Conservation (phyloP, 495 filamentous ascomycete species). For the Talaromyces ruber region DNA sequence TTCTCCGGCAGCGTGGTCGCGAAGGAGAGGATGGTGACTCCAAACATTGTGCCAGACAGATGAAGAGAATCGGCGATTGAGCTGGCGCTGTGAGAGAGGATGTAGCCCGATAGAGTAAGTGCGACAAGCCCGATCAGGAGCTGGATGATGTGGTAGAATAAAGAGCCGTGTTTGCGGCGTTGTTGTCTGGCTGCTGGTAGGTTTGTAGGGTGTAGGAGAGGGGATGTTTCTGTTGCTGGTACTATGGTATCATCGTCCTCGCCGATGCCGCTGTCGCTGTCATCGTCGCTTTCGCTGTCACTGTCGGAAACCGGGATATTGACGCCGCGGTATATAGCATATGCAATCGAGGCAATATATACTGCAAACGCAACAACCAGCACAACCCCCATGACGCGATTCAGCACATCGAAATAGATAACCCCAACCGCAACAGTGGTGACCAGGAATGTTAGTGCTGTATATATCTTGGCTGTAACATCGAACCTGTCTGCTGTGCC, state of each 20-base stretch:
- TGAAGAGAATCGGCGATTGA: slow-evolving; percentile 27
- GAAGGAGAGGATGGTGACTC: slow-evolving; percentile 44
- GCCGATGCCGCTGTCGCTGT: slow-evolving; percentile 4
- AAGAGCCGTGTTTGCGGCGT: slow-evolving; percentile 2
- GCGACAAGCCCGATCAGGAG: slow-evolving; percentile 40
- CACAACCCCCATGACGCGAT: slow-evolving; percentile 24
- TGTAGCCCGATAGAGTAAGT: slow-evolving; percentile 39
- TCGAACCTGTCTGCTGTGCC: slow-evolving; percentile 21
- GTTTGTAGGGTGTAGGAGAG: slow-evolving; percentile 6
- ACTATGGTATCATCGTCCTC: slow-evolving; percentile 10
- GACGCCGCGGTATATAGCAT: slow-evolving; percentile 36
- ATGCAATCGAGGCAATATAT: slow-evolving; percentile 38
- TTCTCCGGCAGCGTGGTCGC: slow-evolving; percentile 52
- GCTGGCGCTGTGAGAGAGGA: slow-evolving; percentile 33
- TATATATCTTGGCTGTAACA: slow-evolving; percentile 40
- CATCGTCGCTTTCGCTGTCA: slow-evolving; percentile 19
- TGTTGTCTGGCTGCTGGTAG: background rate
- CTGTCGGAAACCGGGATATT: slow-evolving; percentile 27
- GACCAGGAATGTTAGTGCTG: slow-evolving; percentile 23
- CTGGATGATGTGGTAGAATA: slow-evolving; percentile 29
- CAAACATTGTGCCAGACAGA: slow-evolving; percentile 39
- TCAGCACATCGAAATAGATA: slow-evolving; percentile 15
- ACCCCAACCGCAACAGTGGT: slow-evolving; percentile 30
- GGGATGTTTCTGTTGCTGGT: slow-evolving; percentile 9
- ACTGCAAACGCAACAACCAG: slow-evolving; percentile 34